A percentile compares a stretch with the other conserved stretches of the same genome.
Evolutionary conservation across 1,284 basidiomycete species (phyloP).

Genomic region (Singerocomus rubriflavus): DNA sequence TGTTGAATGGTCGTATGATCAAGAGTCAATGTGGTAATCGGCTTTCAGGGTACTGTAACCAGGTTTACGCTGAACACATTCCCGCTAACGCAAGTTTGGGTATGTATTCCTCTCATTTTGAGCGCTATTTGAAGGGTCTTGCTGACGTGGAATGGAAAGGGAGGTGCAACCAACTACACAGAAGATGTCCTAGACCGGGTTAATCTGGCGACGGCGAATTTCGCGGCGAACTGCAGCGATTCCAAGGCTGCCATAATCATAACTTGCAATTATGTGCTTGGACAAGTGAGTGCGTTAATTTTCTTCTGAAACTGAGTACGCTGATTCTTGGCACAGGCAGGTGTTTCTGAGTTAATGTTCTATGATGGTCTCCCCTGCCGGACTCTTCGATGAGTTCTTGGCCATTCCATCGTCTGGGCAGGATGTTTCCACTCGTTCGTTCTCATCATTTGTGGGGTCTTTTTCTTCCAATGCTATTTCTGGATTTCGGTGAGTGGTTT

Average conservation of each 20-base stretch:
- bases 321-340: constrained; percentile 26
- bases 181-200: constrained; percentile 23
- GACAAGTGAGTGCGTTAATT: neutral
- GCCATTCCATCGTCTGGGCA: constrained; percentile 29
- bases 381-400: constrained; percentile 46
- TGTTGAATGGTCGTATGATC: constrained; percentile 15
- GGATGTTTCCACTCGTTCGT: constrained; percentile 35
- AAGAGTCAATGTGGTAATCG: neutral
- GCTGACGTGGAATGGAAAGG: constrained; percentile 34
- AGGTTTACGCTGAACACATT: constrained; percentile 50
- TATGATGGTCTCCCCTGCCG: constrained; percentile 49
- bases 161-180: constrained; percentile 45
- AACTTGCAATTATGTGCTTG: constrained; percentile 39
- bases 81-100: constrained; percentile 57
- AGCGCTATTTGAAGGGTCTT: neutral
- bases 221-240: constrained; percentile 42
- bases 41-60: constrained; percentile 54
- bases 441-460: constrained; percentile 27
- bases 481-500: constrained; percentile 8
- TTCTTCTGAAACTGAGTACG: neutral
- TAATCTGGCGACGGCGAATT: constrained; percentile 2
- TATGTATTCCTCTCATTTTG: constrained; percentile 24
- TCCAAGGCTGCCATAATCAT: constrained; percentile 53
- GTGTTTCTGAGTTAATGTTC: constrained; percentile 40
- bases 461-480: constrained; percentile 4